Base-by-base conservation (phyloP, 2,329 filamentous ascomycete species). In the Aureobasidium sp. region DNA sequence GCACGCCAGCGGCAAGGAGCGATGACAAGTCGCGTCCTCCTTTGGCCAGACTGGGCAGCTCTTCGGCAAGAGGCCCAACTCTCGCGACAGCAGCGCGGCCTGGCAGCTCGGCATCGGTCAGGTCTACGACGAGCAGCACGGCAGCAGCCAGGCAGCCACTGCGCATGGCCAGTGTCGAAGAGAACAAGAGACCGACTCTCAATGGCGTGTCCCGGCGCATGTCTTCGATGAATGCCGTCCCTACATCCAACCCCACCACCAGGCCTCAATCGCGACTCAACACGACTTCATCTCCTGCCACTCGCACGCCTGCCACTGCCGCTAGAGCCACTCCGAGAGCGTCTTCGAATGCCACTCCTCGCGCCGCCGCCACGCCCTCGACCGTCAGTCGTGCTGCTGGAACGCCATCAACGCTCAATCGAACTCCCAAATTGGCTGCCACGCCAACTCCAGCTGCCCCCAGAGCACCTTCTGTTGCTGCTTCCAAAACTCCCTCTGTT, bases 181-280 rank as follows among this genome's bases (percentile, higher is more conserved):
- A 51, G 37, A 32, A 32, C 25, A 51, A 51, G 37, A 30, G 48
- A 51, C 48, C 48, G 19, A 40, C 48, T 5, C 48, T 51, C 27
- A 51, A 51, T 41, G 48, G 48, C 27, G 48, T 41, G n/a, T 51
- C 48, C n/a, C 38, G 48, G 27, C 48, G 48, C 35, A 51, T 51
- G 48, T 51, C 48, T 14, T 51, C 48, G 7, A 51, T 51, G 48
- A 51, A 41, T 17, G 27, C 17, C 14, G 48, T 41, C 14, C 25
- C 48, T 8, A 32, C 25, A n/a, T n/a, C n/a, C n/a, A n/a, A n/a
- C n/a, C n/a, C n/a, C 11, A 39, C 48, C 8, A 16, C 48, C 3
- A 32, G 48, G 19, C 48, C 48, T 41, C 27, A 29, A 4, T 51
- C 48, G 2, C 21, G 48, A 22, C 37, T 51, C 25, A 51, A 22